Conservation (phyloP, 108 stramenopile species). For the Cyclostephanos tholiformis region DNA sequence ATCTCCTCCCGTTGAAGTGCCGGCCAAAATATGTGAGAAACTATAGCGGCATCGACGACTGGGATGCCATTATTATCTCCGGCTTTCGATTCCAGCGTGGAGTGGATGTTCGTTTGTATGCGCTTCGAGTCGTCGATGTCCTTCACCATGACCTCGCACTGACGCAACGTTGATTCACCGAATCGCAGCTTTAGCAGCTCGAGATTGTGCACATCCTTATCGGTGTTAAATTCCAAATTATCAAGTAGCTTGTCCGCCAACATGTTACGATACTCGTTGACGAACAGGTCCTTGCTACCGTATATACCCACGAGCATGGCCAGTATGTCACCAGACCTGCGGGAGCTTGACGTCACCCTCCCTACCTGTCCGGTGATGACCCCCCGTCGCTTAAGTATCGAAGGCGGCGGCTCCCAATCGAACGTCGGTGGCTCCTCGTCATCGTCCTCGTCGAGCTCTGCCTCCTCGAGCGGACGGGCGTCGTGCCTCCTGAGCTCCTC, state of each 20-base stretch:
- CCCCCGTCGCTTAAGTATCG: constrained; percentile 63
- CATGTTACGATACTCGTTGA: constrained; percentile 95
- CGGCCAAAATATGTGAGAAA: constrained; percentile 98
- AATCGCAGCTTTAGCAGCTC: constrained; percentile 97
- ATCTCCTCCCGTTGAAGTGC: constrained; percentile 79
- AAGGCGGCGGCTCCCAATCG: constrained; percentile 81
- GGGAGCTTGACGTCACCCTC: constrained; percentile 37
- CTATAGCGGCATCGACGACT: constrained; percentile 81
- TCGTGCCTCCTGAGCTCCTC: constrained; percentile 91
- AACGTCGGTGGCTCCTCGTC: constrained; percentile 73
- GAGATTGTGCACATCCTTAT: constrained; percentile 91
- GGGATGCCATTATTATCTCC: constrained; percentile 27
- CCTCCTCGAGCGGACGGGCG: constrained; percentile 80
- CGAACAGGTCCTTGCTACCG: constrained; percentile 97
- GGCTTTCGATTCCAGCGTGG: constrained; percentile 51
- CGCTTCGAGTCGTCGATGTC: constrained; percentile 97
- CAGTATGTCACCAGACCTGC: constrained; percentile 81
- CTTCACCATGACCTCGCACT: constrained; percentile 98
- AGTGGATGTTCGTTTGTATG: constrained; percentile 78
- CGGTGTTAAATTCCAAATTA: constrained; percentile 88
- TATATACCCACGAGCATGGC: constrained; percentile 97
- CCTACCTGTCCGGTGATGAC: constrained; percentile 49
- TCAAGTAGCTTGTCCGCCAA: constrained; percentile 94
- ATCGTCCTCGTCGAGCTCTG: constrained; percentile 60
- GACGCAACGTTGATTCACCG: constrained; percentile 89